These are phyloP conservation scores for Pulchroboletus neoregius DNA, from an alignment of 1,284 basidiomycete genomes.

Conservation along the genomic window DNA sequence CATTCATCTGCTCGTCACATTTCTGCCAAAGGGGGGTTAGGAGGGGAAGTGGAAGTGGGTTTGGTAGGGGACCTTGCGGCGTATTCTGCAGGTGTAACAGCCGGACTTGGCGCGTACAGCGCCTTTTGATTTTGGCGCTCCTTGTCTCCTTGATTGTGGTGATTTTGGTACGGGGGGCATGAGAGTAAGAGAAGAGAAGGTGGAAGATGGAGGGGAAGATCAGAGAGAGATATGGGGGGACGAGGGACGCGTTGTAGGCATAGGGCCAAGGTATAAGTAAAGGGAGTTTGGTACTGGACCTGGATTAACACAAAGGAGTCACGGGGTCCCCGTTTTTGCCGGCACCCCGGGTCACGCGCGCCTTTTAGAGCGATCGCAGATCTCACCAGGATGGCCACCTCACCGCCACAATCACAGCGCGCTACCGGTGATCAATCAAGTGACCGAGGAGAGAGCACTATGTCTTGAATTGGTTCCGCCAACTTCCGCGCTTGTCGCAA, in stretches of 20 bases:
- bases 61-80: slow-evolving; percentile 59
- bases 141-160: slow-evolving; percentile 40
- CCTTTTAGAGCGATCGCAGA: slow-evolving; percentile 11
- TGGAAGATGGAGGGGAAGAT: too few relatives aligned
- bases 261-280: slow-evolving; percentile 36
- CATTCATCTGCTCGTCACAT: slow-evolving; percentile 71
- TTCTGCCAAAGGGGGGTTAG: slow-evolving; percentile 46
- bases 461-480: slow-evolving; percentile 27
- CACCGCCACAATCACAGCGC: slow-evolving; percentile 16
- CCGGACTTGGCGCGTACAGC: slow-evolving; percentile 77
- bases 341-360: slow-evolving; percentile 3
- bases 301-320: neutral
- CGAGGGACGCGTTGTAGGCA: slow-evolving; percentile 22
- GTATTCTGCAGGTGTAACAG: slow-evolving; percentile 80
- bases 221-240: neutral
- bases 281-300: neutral
- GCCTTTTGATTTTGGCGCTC: slow-evolving; percentile 69
- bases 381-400: slow-evolving; percentile 4
- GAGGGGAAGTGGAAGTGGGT: slow-evolving; percentile 8
- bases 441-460: slow-evolving; percentile 14
- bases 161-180: slow-evolving; percentile 40
- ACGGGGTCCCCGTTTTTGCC: slow-evolving; percentile 1
- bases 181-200: too few relatives aligned
- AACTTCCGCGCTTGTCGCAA: slow-evolving; percentile 35
- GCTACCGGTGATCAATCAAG: neutral